A percentile compares a stretch with the other conserved stretches of the same genome.
Evolutionary conservation across 768 basidiomycete species (phyloP).

Genomic region (Lentinus tigrinus): DNA sequence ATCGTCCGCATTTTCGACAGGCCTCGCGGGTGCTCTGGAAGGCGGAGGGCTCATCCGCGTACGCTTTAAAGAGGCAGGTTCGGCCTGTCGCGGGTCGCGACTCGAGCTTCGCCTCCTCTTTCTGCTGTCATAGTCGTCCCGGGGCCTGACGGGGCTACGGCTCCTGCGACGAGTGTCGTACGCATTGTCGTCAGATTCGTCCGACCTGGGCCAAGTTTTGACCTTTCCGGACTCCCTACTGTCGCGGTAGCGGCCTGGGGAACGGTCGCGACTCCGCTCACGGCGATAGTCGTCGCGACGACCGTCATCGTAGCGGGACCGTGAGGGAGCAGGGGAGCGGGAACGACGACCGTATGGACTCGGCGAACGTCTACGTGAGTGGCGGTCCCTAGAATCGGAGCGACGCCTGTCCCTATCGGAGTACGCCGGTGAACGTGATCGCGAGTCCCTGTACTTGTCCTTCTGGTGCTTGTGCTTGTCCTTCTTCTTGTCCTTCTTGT

Average conservation of each 20-base stretch:
- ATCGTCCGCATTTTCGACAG: conserved; percentile 39
- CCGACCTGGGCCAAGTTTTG: conserved; percentile 48
- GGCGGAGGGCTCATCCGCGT: conserved; percentile 42
- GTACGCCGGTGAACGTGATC: conserved; percentile 25
- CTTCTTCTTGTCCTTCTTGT: conserved; percentile 60
- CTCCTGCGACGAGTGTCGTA: conserved; percentile 27
- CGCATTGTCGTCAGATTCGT: conserved; percentile 48
- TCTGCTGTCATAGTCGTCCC: conserved; percentile 34
- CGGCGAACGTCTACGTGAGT: conserved; percentile 38
- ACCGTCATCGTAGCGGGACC: conserved; percentile 32
- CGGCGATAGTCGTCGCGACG: conserved; percentile 15
- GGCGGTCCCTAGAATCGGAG: conserved; percentile 29
- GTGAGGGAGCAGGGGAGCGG: conserved; percentile 43
- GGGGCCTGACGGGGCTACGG: conserved; percentile 29
- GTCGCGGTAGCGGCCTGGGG: conserved; percentile 32
- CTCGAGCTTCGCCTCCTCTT: conserved; percentile 40
- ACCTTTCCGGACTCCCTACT: conserved; percentile 32
- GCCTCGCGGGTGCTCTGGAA: conserved; percentile 21
- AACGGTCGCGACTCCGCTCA: conserved; percentile 30
- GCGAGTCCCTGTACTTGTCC: conserved; percentile 27
- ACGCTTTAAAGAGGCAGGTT: conserved; percentile 43
- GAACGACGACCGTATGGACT: conserved; percentile 48
- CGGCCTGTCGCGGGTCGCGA: conserved; percentile 32
- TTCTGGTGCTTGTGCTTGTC: conserved; percentile 35
- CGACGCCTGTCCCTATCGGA: conserved; percentile 34